Evolutionary conservation across 108 stramenopile genomes (phyloP), one percentile per base, ranked within the genome.

Genomic region (Halocafeteria seosinensis): DNA sequence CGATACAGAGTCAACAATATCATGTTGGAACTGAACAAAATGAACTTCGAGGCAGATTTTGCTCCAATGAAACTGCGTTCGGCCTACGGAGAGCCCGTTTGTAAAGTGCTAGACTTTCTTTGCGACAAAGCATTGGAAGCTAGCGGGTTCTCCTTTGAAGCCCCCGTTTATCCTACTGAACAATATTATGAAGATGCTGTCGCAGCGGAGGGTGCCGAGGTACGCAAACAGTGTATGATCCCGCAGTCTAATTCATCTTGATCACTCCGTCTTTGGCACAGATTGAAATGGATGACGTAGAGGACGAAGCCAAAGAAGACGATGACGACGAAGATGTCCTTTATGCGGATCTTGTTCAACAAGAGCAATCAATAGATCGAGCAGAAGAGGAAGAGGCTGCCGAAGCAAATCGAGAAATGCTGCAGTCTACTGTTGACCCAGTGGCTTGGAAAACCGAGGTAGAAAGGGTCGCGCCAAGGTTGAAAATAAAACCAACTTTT

Each of bases 401-500:
- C 32, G 64, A 59, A 26, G 62, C 66, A 33, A n/a, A n/a, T n/a
- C 70, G 50, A 9, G 62, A 73, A 28, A 74, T 76, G 38, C 42
- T 78, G 23, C 60, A 71, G 37, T 33, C 57, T 17, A 25, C 70
- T 33, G 53, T 78, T 0, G 80, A 78, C 60, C 81, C 73, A 24
- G 59, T 77, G 27, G 76, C 61, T 42, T 83, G 82, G 82, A 62
- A 73, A 50, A 71, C 76, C 1, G 82, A 83, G 64, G 58, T 83
- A 3, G 82, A 83, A 72, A 64, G 82, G 30, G 78, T 83, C 12
- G 71, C 63, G 8, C 82, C 80, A 6, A 37, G 57, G 30, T 66
- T 80, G 23, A 65, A 64, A 28, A 3, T 42, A 25, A 13, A 4
- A 27, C 6, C 0, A 33, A 13, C 21, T 32, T 60, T 29, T 32